These are phyloP conservation scores for Pseudocercospora macadamiae DNA, from an alignment of 2,329 filamentous ascomycete genomes.

Conservation along the genomic window DNA sequence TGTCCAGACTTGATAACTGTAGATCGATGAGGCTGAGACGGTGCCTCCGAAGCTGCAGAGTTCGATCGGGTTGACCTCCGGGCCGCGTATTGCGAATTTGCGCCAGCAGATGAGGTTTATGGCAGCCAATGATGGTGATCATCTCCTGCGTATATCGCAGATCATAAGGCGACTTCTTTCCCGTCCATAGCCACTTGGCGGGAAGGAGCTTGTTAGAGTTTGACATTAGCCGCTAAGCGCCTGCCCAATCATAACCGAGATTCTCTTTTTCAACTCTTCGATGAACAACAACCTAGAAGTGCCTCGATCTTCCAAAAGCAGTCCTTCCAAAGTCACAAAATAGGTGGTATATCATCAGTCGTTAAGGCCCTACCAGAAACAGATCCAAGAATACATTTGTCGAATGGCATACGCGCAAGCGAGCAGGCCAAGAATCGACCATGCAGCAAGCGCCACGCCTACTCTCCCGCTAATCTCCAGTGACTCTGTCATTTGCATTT, in stretches of 20 bases:
- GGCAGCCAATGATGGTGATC: neutral
- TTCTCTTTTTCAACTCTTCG: neutral
- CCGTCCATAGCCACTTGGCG: neutral
- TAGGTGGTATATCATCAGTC: neutral
- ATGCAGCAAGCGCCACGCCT: constrained; percentile 53
- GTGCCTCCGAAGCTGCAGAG: too few relatives aligned
- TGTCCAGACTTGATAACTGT: neutral
- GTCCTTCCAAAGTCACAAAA: constrained; percentile 7
- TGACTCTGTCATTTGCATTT: constrained; percentile 65
- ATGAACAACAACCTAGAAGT: neutral
- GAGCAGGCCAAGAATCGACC: constrained; percentile 32
- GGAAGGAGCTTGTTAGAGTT: neutral
- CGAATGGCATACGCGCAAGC: constrained; percentile 26
- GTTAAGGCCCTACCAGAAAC: constrained; percentile 1
- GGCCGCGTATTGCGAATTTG: too few relatives aligned
- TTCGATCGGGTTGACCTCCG: too few relatives aligned
- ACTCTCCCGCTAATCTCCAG: constrained; percentile 62
- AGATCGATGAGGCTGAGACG: too few relatives aligned
- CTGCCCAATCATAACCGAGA: neutral
- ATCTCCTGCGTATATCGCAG: neutral
- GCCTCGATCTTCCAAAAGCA: neutral
- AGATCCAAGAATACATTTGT: constrained; percentile 28
- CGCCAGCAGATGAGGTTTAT: neutral
- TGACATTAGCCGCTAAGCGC: neutral
- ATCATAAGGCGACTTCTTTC: neutral